Base-by-base conservation (phyloP, 2,329 filamentous ascomycete genomes). In the Piedraia hortae region DNA sequence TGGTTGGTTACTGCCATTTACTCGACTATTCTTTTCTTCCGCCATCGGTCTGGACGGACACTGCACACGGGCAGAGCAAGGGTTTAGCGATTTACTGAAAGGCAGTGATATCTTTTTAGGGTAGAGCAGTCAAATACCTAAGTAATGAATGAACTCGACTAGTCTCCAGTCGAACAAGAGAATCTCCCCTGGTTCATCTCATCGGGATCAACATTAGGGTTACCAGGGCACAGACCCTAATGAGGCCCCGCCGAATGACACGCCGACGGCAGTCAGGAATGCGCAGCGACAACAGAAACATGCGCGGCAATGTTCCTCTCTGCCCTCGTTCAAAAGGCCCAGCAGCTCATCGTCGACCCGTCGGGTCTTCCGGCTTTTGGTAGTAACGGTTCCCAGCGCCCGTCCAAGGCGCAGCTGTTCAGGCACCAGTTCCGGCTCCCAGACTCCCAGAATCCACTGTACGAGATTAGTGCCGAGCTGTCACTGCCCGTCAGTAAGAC, bases 391-490 rank as follows among this genome's bases (percentile, higher is more conserved):
- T 63, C 69, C 27, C 74, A 85, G 47, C 71, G 75, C 43, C 78
- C 80, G 21, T 82, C 80, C 41, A 93, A 91, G 52, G 67, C 78
- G 25, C 70, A 72, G 22, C 63, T 93, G 27, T 97, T 93, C 53
- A 78, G 85, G 51, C 70, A 72, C 45, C 85, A 97, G 49, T 97
- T 97, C 53, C 75, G 85, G 33, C 69, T 97, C 15, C 85, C 85
- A 20, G 66, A 77, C 40, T 71, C 75, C 17, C 82, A 97, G 49
- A 80, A 73, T 30, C 85, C 85, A 25, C 60, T 93, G 26, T 78
- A 88, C 50, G 85, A 97, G 54, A 91, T 97, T 49, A 78, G 73
- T 28, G 80, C 85, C 40, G 85, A 97, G 53, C 63, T 97, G 28
- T 88, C 78, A 25, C 73, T 97, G 27, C 24, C 66, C 62, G 29